Base-by-base conservation (phyloP, 768 basidiomycete genomes). In the Mycena crocata region DNA sequence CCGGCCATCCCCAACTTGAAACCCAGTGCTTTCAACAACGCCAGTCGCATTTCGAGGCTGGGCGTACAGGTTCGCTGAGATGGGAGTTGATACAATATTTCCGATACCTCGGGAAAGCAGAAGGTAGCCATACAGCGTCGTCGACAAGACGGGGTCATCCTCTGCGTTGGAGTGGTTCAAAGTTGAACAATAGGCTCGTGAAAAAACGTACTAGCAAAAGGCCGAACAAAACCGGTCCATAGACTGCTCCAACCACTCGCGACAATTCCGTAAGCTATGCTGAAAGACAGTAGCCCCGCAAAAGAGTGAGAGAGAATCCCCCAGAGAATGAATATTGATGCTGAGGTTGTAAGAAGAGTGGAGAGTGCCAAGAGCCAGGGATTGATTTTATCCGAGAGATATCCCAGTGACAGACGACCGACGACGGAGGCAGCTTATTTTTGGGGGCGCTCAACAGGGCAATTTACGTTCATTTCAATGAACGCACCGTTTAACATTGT, bases 61-160 rank as follows among this genome's bases (percentile, higher is more conserved):
- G 6, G 32, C 50, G 31, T 63, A 61, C 7, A 66, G 34, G 7
- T 42, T 48, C 23, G 67, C 50, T 1, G 67, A 59, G 23, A 78
- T 74, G 6, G 77, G 77, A n/a, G n/a, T n/a, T n/a, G n/a, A n/a
- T n/a, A n/a, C n/a, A n/a, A 78, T 75, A 52, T 76, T 78, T 4
- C 77, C 77, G 6, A 78, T 57, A n/a, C 77, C 77, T n/a, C 77
- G 55, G 1, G 73, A 66, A 21, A 77, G 64, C 2, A 77, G 48
- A 28, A 78, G 65, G 49, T 72, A 71, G 4, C 73, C 76, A 40
- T 72, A 72, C 6, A 77, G 65, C 26, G 67, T 68, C 14, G 72
- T 77, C 15, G 54, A 56, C 44, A 45, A 4, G n/a, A 4, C 44
- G 5, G 44, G 44, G 23, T 45, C 26, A 67, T 63, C 28, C 49